These are phyloP conservation scores for Madurella mycetomatis DNA, from an alignment of 2,329 filamentous ascomycete species.

Conservation along the genomic window DNA sequence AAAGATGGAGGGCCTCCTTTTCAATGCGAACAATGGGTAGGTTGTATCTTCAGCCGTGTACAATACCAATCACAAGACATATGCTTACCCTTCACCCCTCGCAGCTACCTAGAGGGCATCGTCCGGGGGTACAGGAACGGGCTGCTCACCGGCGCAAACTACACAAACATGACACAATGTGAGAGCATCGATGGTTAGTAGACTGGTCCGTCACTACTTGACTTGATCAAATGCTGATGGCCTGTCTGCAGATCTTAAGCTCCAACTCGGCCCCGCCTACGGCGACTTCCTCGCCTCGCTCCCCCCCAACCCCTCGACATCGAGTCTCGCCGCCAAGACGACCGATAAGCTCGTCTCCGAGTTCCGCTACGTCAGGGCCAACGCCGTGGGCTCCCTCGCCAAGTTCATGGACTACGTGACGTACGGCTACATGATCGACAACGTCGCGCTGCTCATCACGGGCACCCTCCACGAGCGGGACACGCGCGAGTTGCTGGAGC, in stretches of 20 bases:
- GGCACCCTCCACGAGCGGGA: slow-evolving; percentile 96
- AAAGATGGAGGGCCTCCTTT: slow-evolving; percentile 85
- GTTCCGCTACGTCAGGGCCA: slow-evolving; percentile 92
- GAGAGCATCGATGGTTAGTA: slow-evolving; percentile 89
- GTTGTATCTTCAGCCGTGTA: slow-evolving; percentile 25
- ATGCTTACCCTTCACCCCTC: slow-evolving; percentile 5
- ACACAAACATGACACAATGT: slow-evolving; percentile 94
- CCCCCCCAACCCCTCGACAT: slow-evolving; percentile 94
- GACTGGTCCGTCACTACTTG: slow-evolving; percentile 38
- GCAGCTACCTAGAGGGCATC: slow-evolving; percentile 92
- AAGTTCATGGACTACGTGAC: slow-evolving; percentile 98
- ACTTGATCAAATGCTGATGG: slow-evolving; percentile 6
- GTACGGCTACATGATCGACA: slow-evolving; percentile 99
- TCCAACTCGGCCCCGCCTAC: slow-evolving; percentile 93
- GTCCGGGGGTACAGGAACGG: slow-evolving; percentile 95
- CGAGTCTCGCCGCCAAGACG: slow-evolving; percentile 86
- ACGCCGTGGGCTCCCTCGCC: slow-evolving; percentile 83
- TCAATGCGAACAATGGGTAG: slow-evolving; percentile 91
- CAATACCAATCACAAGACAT: not conserved
- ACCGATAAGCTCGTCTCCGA: slow-evolving; percentile 98
- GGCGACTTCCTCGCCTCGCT: slow-evolving; percentile 93
- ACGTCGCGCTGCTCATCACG: slow-evolving; percentile 95
- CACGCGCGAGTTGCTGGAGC: slow-evolving; percentile 87
- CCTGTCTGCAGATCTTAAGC: slow-evolving; percentile 74
- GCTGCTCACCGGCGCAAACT: slow-evolving; percentile 84